Base-by-base conservation (phyloP, 2,329 filamentous ascomycete species). In the Dothistroma pini region DNA sequence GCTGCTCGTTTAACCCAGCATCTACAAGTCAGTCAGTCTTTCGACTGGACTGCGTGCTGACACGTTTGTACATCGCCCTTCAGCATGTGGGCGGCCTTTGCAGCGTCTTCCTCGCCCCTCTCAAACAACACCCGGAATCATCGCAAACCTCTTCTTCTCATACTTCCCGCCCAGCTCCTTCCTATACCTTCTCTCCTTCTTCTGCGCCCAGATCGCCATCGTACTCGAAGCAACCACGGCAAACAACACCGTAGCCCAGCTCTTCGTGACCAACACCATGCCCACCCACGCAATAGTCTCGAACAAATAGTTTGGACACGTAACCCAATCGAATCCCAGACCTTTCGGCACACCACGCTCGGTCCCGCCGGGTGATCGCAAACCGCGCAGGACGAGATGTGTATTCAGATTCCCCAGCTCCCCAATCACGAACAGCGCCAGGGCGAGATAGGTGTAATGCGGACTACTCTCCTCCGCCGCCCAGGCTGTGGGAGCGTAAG, bases 261-360 rank as follows among this genome's bases (percentile, higher is more conserved):
- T 93, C 71, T 90, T 88, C 69, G 87, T 92, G 57, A 93, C 84
- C 49, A 96, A 74, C 68, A 89, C 88, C 58, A 97, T 82, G 29
- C 92, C 93, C 32, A 90, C 69, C 95, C 95, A 99, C 0, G 93
- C 86, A 41, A 96, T 75, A 7, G 90, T 83, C 75, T 99, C 95
- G 69, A 96, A 97, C 80, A 96, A 86, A 81, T 99, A 99, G 80
- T 99, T 99, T 48, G 95, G 95, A 79, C 93, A 96, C 12, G 95
- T 99, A 56, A 99, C 93, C 38, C 90, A 78, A 66, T 80, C 82
- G 77, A 97, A 97, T 32, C 93, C 91, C 61, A 93, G 86, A 29
- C 95, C 95, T 60, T 81, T 81, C 1, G 95, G 95, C 65, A 99
- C 96, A 69, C 91, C 92, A 62, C 93, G 85, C 75, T 96, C 91